A percentile compares a stretch with the other conserved stretches of the same genome.
These are phyloP conservation scores for Wickerhamomyces strasburgensis DNA, from an alignment of 805 yeast species.

Conservation along the genomic window DNA sequence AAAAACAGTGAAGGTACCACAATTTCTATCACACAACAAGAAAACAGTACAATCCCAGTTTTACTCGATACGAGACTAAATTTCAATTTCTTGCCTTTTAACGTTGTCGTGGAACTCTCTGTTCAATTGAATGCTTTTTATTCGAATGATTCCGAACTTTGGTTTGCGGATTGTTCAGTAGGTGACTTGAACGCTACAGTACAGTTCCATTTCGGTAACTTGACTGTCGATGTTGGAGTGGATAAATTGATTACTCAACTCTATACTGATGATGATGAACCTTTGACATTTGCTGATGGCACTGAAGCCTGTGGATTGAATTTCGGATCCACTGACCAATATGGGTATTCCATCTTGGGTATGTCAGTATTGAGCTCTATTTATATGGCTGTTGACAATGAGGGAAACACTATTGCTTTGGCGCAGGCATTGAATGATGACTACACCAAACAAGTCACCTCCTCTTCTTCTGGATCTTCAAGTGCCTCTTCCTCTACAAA, in stretches of 20 bases:
- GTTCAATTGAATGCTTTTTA: conserved; percentile 67
- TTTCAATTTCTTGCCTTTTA: conserved; percentile 49
- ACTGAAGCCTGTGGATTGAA: conserved; percentile 51
- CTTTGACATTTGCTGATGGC: conserved; percentile 48
- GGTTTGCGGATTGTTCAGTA: conserved; percentile 63
- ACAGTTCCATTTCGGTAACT: conserved; percentile 48
- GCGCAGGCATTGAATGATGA: conserved; percentile 40
- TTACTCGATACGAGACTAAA: conserved; percentile 52
- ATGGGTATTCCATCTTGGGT: conserved; percentile 55
- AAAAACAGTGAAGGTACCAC: conserved; percentile 33
- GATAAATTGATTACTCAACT: conserved; percentile 41
- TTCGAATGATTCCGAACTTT: conserved; percentile 37
- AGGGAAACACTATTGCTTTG: conserved; percentile 48
- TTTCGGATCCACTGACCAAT: conserved; percentile 40
- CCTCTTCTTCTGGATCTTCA: neutral
- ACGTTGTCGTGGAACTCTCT: conserved; percentile 54
- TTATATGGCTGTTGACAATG: conserved; percentile 63
- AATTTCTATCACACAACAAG: conserved; percentile 3
- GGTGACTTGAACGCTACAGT: conserved; percentile 44
- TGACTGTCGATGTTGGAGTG: conserved; percentile 46
- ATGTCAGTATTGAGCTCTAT: conserved; percentile 47
- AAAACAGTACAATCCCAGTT: conserved; percentile 35
- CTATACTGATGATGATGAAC: conserved; percentile 24
- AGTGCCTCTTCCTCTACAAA: conserved; percentile 4
- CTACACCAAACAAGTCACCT: conserved; percentile 1